Base-by-base conservation (phyloP, 768 basidiomycete genomes). In the Tulasnella calospora region DNA sequence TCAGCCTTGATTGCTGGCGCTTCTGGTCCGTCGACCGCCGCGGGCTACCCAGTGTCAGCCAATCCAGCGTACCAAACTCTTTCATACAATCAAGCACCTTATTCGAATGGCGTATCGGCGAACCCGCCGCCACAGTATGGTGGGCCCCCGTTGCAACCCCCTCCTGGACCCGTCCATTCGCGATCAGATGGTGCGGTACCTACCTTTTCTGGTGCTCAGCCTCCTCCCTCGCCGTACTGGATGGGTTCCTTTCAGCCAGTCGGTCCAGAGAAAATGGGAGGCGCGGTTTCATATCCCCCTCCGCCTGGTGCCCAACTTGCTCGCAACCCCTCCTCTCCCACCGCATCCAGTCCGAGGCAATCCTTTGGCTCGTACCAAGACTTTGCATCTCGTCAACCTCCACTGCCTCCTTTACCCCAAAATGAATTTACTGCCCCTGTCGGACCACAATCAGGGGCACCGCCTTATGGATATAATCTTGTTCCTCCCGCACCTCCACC, bases 51-150 rank as follows among this genome's bases (percentile, higher is more conserved):
- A 67, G 33, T 67, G 61, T n/a, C 61, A 10, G 21, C 61, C n/a
- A 67, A 67, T 67, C 61, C 61, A 67, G 61, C 61, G 61, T 67
- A 67, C 27, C 61, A 67, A 33, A 27, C 61, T 27, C 61, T 67
- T 33, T 67, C 61, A 15, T 67, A 67, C 10, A 67, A 27, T 17
- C 61, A 67, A 67, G 27, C 61, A 33, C 61, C 61, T 9, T 67
- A 30, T 33, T 67, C 61, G 61, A 30, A 27, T 13, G 61, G 61
- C 13, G 61, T 21, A n/a, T n/a, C 61, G 27, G 61, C 12, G 61
- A 67, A 30, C 27, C 27, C 33, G 61, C 61, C 3, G 15, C 61
- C 13, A 30, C 61, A 67, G 61, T 67, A 67, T 9, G 61, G n/a
- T 67, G 61, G 61, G 17, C 33, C 61, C 8, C 13, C 61, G 61